A percentile compares a stretch with the other conserved stretches of the same genome.
Conservation (phyloP, 1,139 yeast genomes). For the Entelexis paramagnoliae region DNA sequence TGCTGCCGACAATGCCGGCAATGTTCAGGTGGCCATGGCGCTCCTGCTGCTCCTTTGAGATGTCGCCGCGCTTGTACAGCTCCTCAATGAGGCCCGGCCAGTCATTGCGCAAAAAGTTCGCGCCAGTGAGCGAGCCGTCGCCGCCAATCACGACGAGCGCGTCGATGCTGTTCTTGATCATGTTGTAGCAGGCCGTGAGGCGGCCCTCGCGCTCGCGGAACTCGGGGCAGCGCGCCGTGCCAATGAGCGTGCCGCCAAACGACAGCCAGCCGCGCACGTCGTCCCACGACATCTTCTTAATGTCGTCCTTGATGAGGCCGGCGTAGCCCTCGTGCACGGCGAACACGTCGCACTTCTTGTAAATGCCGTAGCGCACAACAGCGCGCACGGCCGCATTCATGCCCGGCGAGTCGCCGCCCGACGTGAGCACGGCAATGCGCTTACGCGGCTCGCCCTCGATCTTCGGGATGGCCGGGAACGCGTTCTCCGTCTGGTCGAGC, state of each 20-base stretch:
- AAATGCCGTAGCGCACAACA: slow-evolving; percentile 82
- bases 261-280: slow-evolving; percentile 89
- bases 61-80: slow-evolving; percentile 44
- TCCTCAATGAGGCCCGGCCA: slow-evolving; percentile 84
- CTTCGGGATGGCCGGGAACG: slow-evolving; percentile 19
- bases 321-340: slow-evolving; percentile 93
- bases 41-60: slow-evolving; percentile 47
- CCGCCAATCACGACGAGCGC: slow-evolving; percentile 98
- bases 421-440: slow-evolving; percentile 89
- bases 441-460: slow-evolving; percentile 29
- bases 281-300: slow-evolving; percentile 75
- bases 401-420: slow-evolving; percentile 98
- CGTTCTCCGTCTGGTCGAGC: background rate
- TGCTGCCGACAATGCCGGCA: slow-evolving; percentile 92
- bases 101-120: slow-evolving; percentile 83
- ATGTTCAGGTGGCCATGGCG: slow-evolving; percentile 69
- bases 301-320: slow-evolving; percentile 69
- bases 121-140: slow-evolving; percentile 96
- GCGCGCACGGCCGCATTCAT: slow-evolving; percentile 96
- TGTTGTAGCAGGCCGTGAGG: slow-evolving; percentile 66
- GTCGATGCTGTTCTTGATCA: slow-evolving; percentile 82
- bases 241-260: slow-evolving; percentile 90
- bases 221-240: slow-evolving; percentile 86
- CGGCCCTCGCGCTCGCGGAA: slow-evolving; percentile 82
- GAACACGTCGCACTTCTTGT: slow-evolving; percentile 84